Base-by-base conservation (phyloP, 2,329 filamentous ascomycete species). In the Akanthomyces muscarius region DNA sequence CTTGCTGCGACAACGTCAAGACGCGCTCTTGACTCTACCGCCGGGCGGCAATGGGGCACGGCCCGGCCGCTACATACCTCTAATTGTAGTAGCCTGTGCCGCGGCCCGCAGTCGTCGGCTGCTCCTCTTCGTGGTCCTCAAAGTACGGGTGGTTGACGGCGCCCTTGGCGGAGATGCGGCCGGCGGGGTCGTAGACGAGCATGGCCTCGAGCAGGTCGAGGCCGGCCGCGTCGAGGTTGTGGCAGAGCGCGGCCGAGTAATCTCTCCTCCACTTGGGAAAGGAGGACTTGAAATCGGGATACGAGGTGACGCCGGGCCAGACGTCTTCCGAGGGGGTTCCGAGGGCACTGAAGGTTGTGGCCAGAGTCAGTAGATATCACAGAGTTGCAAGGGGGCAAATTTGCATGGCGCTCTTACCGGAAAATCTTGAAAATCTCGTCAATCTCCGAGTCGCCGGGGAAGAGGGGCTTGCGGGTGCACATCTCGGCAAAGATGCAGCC, bases 401-500 rank as follows among this genome's bases (percentile, higher is more conserved):
- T 8, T 13, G 41, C 25, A 21, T 21, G 7, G 16, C 18, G 10
- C 10, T 25, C 33, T 70, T 80, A 92, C 91, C 88, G 86, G 87
- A 97, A 97, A 74, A 78, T 78, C 65, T 75, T 78, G 68, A 78
- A 77, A 66, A 78, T 78, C 66, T 78, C 76, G 64, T 78, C 77
- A 71, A 78, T 78, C 59, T 78, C 76, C 89, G 91, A 95, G 74
- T 97, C 92, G 64, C 92, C 92, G 14, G 92, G 92, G 81, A 97
- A 97, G 50, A 97, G 82, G 5, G 92, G 92, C 78, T 96, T 96
- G 71, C 91, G 86, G 1, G 92, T 97, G 77, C 91, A 96, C 93
- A 97, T 97, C 77, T 97, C 92, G 11, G 93, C 92, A 75, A 97
- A 96, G 76, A 97, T 97, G 76, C 92, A 95, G 66, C 92, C 92